These are phyloP conservation scores for Chenopodium formosanum DNA, from an alignment of 148 eudicot genomes.

Conservation along the genomic window DNA sequence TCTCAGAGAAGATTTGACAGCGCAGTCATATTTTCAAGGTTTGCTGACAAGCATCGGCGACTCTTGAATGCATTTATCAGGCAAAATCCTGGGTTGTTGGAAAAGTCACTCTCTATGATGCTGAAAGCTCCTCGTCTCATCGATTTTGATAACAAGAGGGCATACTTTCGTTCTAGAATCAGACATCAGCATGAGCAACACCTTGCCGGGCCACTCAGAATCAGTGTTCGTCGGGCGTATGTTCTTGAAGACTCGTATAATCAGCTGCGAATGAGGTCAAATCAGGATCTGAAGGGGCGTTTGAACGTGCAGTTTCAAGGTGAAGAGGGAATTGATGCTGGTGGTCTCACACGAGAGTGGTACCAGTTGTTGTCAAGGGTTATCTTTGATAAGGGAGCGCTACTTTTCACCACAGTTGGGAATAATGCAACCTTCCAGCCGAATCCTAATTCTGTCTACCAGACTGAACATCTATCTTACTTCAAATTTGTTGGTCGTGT, in stretches of 20 bases:
- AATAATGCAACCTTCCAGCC: constrained; percentile 96
- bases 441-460: constrained; percentile 96
- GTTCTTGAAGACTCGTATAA: constrained; percentile 96
- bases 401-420: constrained; percentile 95
- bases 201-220: constrained; percentile 83
- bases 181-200: constrained; percentile 98
- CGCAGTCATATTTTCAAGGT: constrained; percentile 60
- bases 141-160: constrained; percentile 94
- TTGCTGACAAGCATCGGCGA: constrained; percentile 91
- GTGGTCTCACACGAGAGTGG: constrained; percentile 99
- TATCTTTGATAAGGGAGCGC: constrained; percentile 92
- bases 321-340: constrained; percentile 99
- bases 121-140: constrained; percentile 86
- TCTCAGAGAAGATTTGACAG: constrained; percentile 54
- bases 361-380: constrained; percentile 93
- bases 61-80: constrained; percentile 91
- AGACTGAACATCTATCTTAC: constrained; percentile 97
- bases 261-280: constrained; percentile 90
- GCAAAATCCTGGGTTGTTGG: constrained; percentile 86
- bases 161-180: constrained; percentile 89
- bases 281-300: constrained; percentile 86
- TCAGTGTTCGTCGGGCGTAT: constrained; percentile 93
- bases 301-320: constrained; percentile 98
- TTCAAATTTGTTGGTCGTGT: constrained; percentile 98
- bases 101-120: constrained; percentile 95